phyloP scores from a whole-genome alignment of 306 rosid genomes.

The Quercus dentata region DNA sequence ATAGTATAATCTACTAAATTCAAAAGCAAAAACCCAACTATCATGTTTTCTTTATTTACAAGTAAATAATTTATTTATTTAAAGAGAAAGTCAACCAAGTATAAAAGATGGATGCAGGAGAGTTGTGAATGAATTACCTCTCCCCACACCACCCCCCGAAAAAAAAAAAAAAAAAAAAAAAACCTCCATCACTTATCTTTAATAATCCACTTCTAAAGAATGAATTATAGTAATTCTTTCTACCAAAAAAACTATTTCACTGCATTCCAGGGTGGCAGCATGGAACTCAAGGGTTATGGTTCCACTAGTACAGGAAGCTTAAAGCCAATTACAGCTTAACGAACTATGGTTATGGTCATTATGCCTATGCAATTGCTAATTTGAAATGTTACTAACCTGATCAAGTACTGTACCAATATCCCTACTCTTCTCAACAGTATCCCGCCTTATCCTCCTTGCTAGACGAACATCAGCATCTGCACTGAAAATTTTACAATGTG shows the following conservation, averaged over 20 bases:
- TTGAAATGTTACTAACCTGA: slow-evolving; percentile 59
- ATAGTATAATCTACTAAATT: not conserved
- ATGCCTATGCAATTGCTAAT: slow-evolving; percentile 9
- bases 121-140: not conserved
- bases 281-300: slow-evolving; percentile 8
- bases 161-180: not conserved
- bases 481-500: slow-evolving; percentile 76
- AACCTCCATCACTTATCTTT: slow-evolving; percentile 1
- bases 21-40: not conserved
- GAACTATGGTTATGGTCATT: slow-evolving; percentile 1
- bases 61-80: not conserved
- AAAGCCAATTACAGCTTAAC: not conserved
- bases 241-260: not conserved
- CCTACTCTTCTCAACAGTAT: slow-evolving; percentile 78
- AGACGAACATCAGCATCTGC: slow-evolving; percentile 99
- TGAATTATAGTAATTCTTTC: no score
- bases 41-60: not conserved
- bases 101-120: not conserved
- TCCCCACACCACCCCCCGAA: no score
- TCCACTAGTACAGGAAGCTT: slow-evolving; percentile 1
- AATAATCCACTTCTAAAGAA: slow-evolving; percentile 3
- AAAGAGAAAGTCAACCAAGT: not conserved
- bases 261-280: not conserved
- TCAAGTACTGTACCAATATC: slow-evolving; percentile 91
- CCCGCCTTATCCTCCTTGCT: slow-evolving; percentile 97